Conservation (phyloP, 345 rosid species). For the Cardamine resedifolia region DNA sequence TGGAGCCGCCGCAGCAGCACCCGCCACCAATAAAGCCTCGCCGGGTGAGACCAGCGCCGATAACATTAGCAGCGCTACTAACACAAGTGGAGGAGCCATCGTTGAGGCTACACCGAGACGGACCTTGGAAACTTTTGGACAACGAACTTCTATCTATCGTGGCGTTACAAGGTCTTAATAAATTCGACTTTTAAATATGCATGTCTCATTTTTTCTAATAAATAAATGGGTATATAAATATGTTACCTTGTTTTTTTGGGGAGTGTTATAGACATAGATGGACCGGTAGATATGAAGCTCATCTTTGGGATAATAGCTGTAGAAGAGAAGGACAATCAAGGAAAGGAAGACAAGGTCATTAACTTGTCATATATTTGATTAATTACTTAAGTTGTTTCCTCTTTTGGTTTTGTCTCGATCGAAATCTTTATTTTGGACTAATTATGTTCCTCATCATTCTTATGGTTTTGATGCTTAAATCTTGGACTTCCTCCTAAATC, state of each 20-base stretch:
- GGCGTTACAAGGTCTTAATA: conserved; percentile 85
- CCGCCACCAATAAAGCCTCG: conserved; percentile 46
- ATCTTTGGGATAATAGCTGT: conserved; percentile 99
- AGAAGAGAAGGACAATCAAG: conserved; percentile 99
- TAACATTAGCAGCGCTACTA: conserved; percentile 60
- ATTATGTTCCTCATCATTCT: conserved; percentile 21
- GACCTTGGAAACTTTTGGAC: conserved; percentile 91
- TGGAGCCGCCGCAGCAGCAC: conserved; percentile 20
- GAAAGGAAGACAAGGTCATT: conserved; percentile 94
- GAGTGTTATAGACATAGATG: conserved; percentile 75
- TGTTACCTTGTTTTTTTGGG: background rate
- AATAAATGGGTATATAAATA: background rate
- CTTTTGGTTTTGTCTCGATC: background rate
- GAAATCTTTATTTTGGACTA: conserved; percentile 19
- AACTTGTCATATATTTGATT: background rate
- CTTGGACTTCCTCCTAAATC: conserved; percentile 20
- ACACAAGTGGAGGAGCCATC: conserved; percentile 41
- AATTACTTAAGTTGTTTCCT: background rate
- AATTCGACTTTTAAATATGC: background rate
- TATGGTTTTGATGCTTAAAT: conserved; percentile 27
- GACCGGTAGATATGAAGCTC: conserved; percentile 99
- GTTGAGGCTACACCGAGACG: conserved; percentile 81
- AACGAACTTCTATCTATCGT: conserved; percentile 93
- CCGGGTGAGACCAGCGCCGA: conserved; percentile 60
- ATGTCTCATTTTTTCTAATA: background rate